Percentiles rank a stretch among this genome's conserved stretches.
Evolutionary conservation across 139 green algal genomes (phyloP).

Genomic region (Zygnema cylindricum): DNA sequence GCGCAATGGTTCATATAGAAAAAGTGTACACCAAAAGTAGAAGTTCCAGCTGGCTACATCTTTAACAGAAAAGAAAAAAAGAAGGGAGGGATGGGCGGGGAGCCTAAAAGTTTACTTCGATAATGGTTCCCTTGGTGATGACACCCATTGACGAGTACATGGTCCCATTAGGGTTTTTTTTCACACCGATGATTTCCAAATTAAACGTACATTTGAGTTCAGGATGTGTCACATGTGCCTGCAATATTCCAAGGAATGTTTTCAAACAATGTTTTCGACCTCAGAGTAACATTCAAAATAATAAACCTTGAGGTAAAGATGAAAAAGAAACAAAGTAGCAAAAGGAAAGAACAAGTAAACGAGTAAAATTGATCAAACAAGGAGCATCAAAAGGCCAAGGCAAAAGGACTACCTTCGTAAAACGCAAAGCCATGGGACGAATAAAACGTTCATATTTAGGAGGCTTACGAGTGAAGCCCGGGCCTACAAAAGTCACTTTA

Average conservation of each 20-base stretch:
- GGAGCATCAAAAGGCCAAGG: too few relatives aligned
- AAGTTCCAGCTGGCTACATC: too few relatives aligned
- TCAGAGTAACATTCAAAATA: too few relatives aligned
- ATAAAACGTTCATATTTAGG: conserved; percentile 99
- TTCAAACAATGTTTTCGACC: too few relatives aligned
- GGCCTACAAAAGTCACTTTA: conserved; percentile 97
- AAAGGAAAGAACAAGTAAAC: too few relatives aligned
- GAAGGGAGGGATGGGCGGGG: too few relatives aligned
- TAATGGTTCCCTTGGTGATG: conserved; percentile 85
- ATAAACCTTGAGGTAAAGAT: too few relatives aligned
- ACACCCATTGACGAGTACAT: conserved; percentile 96
- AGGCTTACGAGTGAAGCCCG: conserved; percentile 96
- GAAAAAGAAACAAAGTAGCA: too few relatives aligned
- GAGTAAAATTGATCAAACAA: too few relatives aligned
- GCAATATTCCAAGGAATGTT: not conserved
- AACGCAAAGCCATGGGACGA: conserved; percentile 91
- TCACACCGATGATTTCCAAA: conserved; percentile 97
- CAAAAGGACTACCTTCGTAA: conserved; percentile 96
- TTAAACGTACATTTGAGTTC: conserved; percentile 98
- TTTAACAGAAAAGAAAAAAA: too few relatives aligned
- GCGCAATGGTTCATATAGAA: not conserved
- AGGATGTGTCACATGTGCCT: conserved; percentile 95
- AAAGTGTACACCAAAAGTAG: too few relatives aligned
- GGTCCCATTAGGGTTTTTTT: conserved; percentile 99
- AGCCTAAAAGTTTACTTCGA: conserved; percentile 96